These are phyloP conservation scores for Naegleria lovaniensis DNA, from an alignment of 208 protist genomes.

Conservation along the genomic window DNA sequence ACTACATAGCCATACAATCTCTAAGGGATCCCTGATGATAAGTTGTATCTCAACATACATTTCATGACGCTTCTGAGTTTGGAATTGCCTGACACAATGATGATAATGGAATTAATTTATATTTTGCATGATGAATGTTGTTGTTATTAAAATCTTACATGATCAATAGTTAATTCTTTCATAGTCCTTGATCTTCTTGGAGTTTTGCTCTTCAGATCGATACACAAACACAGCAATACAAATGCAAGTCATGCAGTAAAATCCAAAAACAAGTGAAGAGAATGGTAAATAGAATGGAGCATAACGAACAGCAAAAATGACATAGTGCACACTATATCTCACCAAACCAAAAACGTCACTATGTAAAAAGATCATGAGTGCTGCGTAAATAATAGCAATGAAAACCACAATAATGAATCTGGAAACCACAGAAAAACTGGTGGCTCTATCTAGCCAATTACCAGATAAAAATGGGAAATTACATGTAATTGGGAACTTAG, in stretches of 20 bases:
- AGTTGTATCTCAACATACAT: too few relatives aligned
- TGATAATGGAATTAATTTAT: too few relatives aligned
- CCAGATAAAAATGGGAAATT: neutral
- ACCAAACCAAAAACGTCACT: neutral
- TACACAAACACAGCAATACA: neutral
- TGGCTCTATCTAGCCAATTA: neutral
- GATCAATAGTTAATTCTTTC: neutral
- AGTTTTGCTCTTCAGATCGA: neutral
- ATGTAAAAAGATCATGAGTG: neutral
- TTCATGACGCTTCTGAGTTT: too few relatives aligned
- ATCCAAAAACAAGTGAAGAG: neutral
- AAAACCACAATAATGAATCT: neutral
- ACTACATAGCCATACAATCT: too few relatives aligned
- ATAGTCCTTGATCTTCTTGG: neutral
- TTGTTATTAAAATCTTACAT: too few relatives aligned
- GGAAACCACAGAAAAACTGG: neutral
- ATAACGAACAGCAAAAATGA: neutral
- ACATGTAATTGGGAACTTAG: neutral
- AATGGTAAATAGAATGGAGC: neutral
- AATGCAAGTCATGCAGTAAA: neutral
- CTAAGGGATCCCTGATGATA: too few relatives aligned
- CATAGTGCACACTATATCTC: neutral
- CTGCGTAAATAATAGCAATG: neutral
- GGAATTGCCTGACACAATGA: too few relatives aligned
- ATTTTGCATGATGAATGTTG: too few relatives aligned